phyloP scores from a whole-genome alignment of 106 monocot genomes.

The Narthecium ossifragum region DNA sequence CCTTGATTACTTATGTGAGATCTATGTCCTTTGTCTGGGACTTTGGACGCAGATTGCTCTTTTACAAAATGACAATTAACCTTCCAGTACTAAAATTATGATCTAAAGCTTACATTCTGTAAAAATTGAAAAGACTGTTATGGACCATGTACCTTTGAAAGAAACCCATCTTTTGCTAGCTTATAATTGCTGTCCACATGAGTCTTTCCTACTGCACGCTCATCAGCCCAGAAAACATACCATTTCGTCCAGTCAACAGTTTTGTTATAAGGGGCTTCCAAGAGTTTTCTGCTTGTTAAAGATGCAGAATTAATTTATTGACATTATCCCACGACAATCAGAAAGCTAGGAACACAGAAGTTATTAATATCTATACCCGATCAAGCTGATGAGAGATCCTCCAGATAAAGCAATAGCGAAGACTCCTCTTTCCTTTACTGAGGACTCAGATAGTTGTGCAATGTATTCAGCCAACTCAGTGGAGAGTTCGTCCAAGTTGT shows the following conservation, averaged over 20 bases:
- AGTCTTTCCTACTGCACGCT: conserved; percentile 83
- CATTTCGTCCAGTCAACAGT: conserved; percentile 95
- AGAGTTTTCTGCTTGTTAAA: conserved; percentile 49
- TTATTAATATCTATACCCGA: conserved; percentile 28
- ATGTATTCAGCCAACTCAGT: conserved; percentile 66
- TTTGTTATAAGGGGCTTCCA: conserved; percentile 82
- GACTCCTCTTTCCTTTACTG: conserved; percentile 57
- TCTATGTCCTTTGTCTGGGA: no score
- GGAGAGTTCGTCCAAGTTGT: conserved; percentile 61
- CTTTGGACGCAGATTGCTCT: no score
- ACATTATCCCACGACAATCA: neutral
- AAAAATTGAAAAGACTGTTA: no score
- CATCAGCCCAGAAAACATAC: conserved; percentile 90
- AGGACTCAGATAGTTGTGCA: conserved; percentile 46
- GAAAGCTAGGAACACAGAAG: neutral
- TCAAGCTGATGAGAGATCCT: conserved; percentile 41
- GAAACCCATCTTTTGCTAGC: conserved; percentile 64
- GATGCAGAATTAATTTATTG: neutral
- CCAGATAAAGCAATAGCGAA: conserved; percentile 70
- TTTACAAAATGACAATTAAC: no score
- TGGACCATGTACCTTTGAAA: conserved; percentile 61
- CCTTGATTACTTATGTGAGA: no score
- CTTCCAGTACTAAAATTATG: no score
- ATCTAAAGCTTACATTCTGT: no score
- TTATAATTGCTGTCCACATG: conserved; percentile 88